Evolutionary conservation across 768 basidiomycete genomes (phyloP), one percentile per base, ranked within the genome.

Genomic region (Amanita rimosa): DNA sequence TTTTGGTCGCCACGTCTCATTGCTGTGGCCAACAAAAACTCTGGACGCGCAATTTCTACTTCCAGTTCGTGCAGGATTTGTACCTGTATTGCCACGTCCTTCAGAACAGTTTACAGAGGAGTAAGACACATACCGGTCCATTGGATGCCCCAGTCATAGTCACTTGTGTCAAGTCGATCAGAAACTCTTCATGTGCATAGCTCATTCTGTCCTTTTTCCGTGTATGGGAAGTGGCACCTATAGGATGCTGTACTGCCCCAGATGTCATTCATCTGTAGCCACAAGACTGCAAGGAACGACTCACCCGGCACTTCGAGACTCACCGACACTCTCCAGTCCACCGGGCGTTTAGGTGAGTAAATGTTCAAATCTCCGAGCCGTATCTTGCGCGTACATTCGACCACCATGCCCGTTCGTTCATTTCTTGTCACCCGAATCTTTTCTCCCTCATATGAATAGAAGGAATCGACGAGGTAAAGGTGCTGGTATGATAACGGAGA

Each of bases 241-340:
- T 56, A 0, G 86, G 87, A 55, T 80, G 83, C 2, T 71, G 55
- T n/a, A 79, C 87, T 89, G 46, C 14, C 44, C n/a, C 33, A n/a
- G 16, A 11, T 50, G 33, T 40, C 44, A 26, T 31, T 14, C 34
- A 26, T 36, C 44, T 24, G 33, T 36, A 9, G 39, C 14, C 42
- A 35, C 31, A 8, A 22, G 40, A 19, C 50, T 19, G 33, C 26
- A 50, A 45, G 48, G 34, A 35, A 11, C 24, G 48, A 71, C 79
- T 53, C 56, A 95, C 93, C 75, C 21, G 89, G 87, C 34, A 86
- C 73, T 74, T 99, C 95, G n/a, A 88, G 60, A 62, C 79, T 97
- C 5, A 98, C 90, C 54, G 89, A 93, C 4, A 99, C 73, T 48
- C 96, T 70, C 90, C 91, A 98, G 64, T 99, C 96, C 38, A 85